Base-by-base conservation (phyloP, 2,329 filamentous ascomycete species). In the Cryphonectria naterciae region DNA sequence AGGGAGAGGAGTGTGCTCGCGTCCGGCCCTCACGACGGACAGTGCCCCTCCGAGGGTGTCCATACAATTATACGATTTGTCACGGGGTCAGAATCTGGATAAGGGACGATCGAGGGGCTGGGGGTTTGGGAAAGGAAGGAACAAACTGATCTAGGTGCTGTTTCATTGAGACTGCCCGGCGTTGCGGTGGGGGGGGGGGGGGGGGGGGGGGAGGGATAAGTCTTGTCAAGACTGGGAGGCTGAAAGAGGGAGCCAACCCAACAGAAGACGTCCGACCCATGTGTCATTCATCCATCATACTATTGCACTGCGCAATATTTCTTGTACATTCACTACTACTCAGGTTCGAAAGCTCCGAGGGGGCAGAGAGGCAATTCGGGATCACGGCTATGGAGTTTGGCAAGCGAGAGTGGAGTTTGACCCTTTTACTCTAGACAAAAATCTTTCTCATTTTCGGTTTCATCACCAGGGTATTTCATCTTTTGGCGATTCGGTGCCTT, bases 311-410 rank as follows among this genome's bases (percentile, higher is more conserved):
- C 2, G 28, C 58, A 61, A 39, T 61, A 41, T 39, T 66, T 6
- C 35, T 52, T 66, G 64, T 66, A 66, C 32, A 39, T 28, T 66
- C 49, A 35, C 39, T 66, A 35, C 39, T 66, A 13, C 41, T 2
- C 63, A 65, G 10, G 19, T 65, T 25, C 49, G 19, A 43, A 10
- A 11, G 63, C 17, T n/a, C 25, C 41, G 39, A 37, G 37, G n/a
- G 32, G 35, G 22, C 28, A 19, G 43, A 35, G 37, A 58, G 61
- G 39, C 46, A 11, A 49, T 63, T 41, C 46, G 32, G 35, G 46
- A 11, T 49, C 67, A 65, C 67, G 61, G 67, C 67, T 64, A 68
- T 13, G 67, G 67, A 68, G 67, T 68, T 43, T 32, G 67, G 67
- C 67, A 43, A 41, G 49, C 17, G 67, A 60, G n/a, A 68, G 39